Evolutionary conservation across 2,329 filamentous ascomycete species (phyloP).

Genomic region (Drechslerella dactyloides): DNA sequence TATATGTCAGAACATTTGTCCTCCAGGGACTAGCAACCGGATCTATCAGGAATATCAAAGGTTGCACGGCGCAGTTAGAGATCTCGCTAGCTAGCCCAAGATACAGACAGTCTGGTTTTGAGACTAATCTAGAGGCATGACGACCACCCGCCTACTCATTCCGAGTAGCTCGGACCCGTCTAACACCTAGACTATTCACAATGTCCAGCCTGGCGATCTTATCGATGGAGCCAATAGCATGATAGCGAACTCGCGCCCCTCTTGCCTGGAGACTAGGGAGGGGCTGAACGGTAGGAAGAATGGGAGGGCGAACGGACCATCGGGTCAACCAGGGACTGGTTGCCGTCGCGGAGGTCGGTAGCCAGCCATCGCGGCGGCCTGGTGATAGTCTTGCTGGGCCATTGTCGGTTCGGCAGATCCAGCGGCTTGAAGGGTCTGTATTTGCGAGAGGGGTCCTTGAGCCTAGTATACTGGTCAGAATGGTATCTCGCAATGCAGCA

Average conservation of each 20-base stretch:
- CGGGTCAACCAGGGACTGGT: slow-evolving; percentile 89
- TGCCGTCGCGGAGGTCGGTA: slow-evolving; percentile 87
- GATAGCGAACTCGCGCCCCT: neutral
- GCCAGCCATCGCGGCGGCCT: slow-evolving; percentile 90
- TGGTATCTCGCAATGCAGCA: neutral
- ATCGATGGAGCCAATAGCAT: no score
- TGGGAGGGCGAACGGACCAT: slow-evolving; percentile 72
- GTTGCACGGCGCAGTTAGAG: no score
- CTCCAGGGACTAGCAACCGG: no score
- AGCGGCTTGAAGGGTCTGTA: slow-evolving; percentile 74
- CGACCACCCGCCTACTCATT: no score
- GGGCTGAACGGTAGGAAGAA: neutral
- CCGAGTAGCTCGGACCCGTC: no score
- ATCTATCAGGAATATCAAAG: no score
- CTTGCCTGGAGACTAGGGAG: neutral
- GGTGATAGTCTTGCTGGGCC: slow-evolving; percentile 80
- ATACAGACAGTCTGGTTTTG: no score
- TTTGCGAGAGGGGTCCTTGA: slow-evolving; percentile 77
- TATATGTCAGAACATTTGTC: no score
- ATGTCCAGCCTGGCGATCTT: no score
- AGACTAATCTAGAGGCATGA: no score
- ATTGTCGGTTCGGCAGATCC: slow-evolving; percentile 74
- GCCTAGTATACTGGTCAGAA: slow-evolving; percentile 60
- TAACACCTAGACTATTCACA: no score
- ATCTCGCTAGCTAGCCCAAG: no score